Evolutionary conservation across 2,329 filamentous ascomycete species (phyloP).

Genomic region (Teratosphaeria zuluensis): DNA sequence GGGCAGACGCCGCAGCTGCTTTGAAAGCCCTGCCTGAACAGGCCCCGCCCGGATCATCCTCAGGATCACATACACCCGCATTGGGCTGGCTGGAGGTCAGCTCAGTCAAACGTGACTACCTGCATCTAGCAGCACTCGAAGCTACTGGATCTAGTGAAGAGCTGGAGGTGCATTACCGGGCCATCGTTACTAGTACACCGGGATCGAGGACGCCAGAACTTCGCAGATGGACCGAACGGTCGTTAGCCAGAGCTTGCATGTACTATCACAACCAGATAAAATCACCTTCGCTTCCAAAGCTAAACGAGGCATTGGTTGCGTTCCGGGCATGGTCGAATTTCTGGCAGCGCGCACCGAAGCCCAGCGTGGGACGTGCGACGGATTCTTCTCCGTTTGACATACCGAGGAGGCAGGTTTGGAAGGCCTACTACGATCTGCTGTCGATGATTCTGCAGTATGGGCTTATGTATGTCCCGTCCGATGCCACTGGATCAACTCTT

Average conservation of each 20-base stretch:
- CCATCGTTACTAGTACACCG: slow-evolving; percentile 13
- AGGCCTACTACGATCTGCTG: slow-evolving; percentile 70
- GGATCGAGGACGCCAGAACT: slow-evolving; percentile 22
- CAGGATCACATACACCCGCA: slow-evolving; percentile 33
- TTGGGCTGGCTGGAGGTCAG: slow-evolving; percentile 72
- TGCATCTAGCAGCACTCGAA: slow-evolving; percentile 20
- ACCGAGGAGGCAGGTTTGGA: slow-evolving; percentile 61
- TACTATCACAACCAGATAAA: slow-evolving; percentile 16
- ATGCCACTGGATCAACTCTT: not conserved
- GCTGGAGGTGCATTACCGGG: slow-evolving; percentile 13
- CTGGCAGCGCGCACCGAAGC: slow-evolving; percentile 38
- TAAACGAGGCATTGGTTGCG: slow-evolving; percentile 21
- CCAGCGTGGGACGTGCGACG: slow-evolving; percentile 11
- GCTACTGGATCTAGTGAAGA: slow-evolving; percentile 14
- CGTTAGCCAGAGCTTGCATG: slow-evolving; percentile 22
- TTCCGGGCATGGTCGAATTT: slow-evolving; percentile 59
- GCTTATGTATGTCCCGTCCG: slow-evolving; percentile 41
- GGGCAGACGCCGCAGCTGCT: slow-evolving; percentile 50
- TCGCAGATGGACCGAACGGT: slow-evolving; percentile 23
- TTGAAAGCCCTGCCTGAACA: slow-evolving; percentile 37
- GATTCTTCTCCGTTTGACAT: slow-evolving; percentile 32
- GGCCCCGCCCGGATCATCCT: not conserved
- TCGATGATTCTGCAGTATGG: slow-evolving; percentile 64
- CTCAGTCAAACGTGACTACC: slow-evolving; percentile 27
- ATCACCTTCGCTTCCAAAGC: slow-evolving; percentile 10